Base-by-base conservation (phyloP, 192 early-diverging fungal genomes). In the Coemansia aciculifera region DNA sequence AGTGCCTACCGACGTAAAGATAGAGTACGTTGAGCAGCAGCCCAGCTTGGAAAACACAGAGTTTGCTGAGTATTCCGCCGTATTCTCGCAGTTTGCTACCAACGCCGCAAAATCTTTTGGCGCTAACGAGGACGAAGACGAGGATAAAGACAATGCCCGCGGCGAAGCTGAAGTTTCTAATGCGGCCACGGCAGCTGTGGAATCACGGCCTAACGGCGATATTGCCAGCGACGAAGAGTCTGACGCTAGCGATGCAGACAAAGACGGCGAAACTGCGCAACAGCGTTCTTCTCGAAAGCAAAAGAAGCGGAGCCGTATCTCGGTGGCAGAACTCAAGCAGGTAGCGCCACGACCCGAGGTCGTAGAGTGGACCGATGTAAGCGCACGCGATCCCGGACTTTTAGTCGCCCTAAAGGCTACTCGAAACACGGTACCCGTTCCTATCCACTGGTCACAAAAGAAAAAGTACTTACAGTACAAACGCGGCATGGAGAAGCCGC, bases 381-480 rank as follows among this genome's bases (percentile, higher is more conserved):
- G 93, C 12, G 93, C 95, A 0, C 85, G 86, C 12, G 95, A 99
- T 64, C 97, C 97, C 1, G 89, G 88, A 44, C 86, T 99, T 23
- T 85, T 98, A 24, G 94, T 98, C 0, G 79, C 90, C 9, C 81
- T 99, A n/a, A 99, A 99, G 75, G 87, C 93, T 4, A 88, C 87
- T 48, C 87, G 95, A 52, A 98, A 98, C 74, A 92, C 95, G 0
- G 96, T 99, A 1, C 96, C 97, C 15, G 92, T 99, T 4, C 97
- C 97, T 1, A 72, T 85, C 13, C 97, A 99, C 77, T 99, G 97
- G 97, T 87, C 86, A 40, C 94, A 97, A 69, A 98, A 97, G 83
- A 87, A 96, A 64, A 97, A 97, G 76, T 99, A 98, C 63, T 78
- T 99, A 48, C 95, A 98, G 81, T 93, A 92, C 52, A 99, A 99